Evolutionary conservation across 768 basidiomycete genomes (phyloP).

Genomic region (Roridomyces roridus): DNA sequence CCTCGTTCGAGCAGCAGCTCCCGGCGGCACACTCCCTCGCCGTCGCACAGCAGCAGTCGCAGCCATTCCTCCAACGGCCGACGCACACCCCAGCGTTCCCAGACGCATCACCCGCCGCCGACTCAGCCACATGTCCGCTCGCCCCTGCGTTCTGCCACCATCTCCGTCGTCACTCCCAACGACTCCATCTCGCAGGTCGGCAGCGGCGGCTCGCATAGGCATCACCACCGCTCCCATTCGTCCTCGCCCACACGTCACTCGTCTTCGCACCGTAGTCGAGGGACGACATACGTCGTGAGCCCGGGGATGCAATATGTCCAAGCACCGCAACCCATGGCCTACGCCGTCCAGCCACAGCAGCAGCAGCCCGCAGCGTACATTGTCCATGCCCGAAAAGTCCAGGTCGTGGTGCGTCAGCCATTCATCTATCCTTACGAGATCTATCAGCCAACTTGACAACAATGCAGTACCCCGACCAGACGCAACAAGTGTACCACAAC

Average conservation of each 20-base stretch:
- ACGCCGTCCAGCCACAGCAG: no score
- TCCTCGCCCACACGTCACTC: conserved; percentile 10
- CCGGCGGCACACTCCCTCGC: background rate
- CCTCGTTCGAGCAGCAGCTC: background rate
- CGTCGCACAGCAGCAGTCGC: background rate
- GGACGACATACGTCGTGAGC: conserved; percentile 6
- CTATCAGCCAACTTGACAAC: no score
- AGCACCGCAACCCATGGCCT: no score
- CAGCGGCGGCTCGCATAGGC: background rate
- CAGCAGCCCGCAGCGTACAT: no score
- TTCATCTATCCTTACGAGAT: no score
- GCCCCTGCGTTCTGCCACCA: conserved; percentile 8
- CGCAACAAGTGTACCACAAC: no score
- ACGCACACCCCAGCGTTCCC: background rate
- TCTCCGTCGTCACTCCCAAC: conserved; percentile 1
- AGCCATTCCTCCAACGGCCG: no score
- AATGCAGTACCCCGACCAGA: no score
- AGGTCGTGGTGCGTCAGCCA: no score
- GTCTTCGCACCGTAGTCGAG: background rate
- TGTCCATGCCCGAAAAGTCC: no score
- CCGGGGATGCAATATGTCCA: background rate
- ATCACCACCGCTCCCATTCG: conserved; percentile 1
- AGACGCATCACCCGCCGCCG: background rate
- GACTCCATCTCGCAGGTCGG: conserved; percentile 18
- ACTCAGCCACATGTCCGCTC: background rate